Conservation (phyloP, 2,329 filamentous ascomycete species). For the Aspergillus bombycis region DNA sequence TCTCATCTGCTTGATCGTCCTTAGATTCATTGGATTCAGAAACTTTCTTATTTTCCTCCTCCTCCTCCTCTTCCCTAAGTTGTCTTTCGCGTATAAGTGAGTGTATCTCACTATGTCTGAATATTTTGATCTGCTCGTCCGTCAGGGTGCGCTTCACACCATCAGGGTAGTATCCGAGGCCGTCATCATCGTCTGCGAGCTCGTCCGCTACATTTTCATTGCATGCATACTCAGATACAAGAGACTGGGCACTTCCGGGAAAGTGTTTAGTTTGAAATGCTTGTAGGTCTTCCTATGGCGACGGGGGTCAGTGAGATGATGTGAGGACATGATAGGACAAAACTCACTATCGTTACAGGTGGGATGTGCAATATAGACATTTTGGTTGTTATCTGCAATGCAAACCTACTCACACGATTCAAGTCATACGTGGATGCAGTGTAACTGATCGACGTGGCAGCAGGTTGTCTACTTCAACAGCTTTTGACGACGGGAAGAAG, state of each 20-base stretch:
- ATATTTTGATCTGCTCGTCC: slow-evolving; percentile 87
- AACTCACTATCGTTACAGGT: slow-evolving; percentile 39
- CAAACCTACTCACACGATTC: neutral
- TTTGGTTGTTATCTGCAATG: neutral
- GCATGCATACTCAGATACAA: neutral
- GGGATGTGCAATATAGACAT: slow-evolving; percentile 34
- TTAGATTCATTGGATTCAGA: slow-evolving; percentile 16
- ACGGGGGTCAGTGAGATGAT: neutral
- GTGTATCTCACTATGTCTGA: slow-evolving; percentile 85
- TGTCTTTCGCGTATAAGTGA: slow-evolving; percentile 61
- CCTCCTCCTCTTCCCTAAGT: slow-evolving; percentile 30
- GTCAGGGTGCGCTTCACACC: slow-evolving; percentile 87
- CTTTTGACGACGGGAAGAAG: neutral
- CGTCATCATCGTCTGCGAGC: slow-evolving; percentile 51
- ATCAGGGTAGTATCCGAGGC: slow-evolving; percentile 81
- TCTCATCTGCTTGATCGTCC: neutral
- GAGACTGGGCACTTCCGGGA: slow-evolving; percentile 18
- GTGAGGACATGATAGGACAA: neutral
- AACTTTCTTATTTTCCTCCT: slow-evolving; percentile 23
- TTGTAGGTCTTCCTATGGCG: slow-evolving; percentile 59
- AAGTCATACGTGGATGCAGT: neutral
- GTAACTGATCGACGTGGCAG: neutral
- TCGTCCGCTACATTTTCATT: slow-evolving; percentile 13
- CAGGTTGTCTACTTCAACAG: neutral
- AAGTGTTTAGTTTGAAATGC: slow-evolving; percentile 66